phyloP scores from a whole-genome alignment of 768 basidiomycete genomes.

The Boletus pseudopeckii region DNA sequence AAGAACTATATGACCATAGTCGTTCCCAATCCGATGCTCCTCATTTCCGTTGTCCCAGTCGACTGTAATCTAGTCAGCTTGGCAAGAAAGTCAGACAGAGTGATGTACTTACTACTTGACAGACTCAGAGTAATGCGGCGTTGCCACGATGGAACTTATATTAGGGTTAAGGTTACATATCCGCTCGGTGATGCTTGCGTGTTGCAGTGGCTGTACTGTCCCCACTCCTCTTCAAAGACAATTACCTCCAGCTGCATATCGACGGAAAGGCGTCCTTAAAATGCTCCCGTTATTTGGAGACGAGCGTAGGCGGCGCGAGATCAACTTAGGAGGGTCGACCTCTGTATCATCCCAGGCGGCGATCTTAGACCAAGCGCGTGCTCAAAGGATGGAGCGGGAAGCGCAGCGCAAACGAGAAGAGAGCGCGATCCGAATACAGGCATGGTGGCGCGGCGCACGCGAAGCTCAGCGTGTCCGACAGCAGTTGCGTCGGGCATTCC shows the following conservation, averaged over 20 bases:
- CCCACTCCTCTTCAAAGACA: background rate
- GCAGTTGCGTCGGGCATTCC: conserved; percentile 49
- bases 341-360: conserved; percentile 48
- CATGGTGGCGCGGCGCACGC: conserved; percentile 60
- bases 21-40: too few relatives aligned
- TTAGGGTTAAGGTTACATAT: background rate
- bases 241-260: background rate
- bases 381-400: conserved; percentile 54
- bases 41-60: too few relatives aligned
- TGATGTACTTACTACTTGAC: too few relatives aligned
- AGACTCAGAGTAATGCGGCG: too few relatives aligned
- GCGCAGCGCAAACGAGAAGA: conserved; percentile 55
- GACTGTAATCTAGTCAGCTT: too few relatives aligned
- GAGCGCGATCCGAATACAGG: conserved; percentile 59
- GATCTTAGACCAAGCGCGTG: conserved; percentile 62
- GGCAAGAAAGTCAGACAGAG: too few relatives aligned
- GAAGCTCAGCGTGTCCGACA: conserved; percentile 41
- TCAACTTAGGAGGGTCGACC: conserved; percentile 72
- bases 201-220: background rate
- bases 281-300: conserved; percentile 49
- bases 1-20: too few relatives aligned
- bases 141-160: background rate
- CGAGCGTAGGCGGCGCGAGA: conserved; percentile 53
- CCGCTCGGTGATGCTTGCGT: background rate
- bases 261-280: background rate